Evolutionary conservation across 140 eudicot species (phyloP).

Genomic region (Erigeron philadelphicus): DNA sequence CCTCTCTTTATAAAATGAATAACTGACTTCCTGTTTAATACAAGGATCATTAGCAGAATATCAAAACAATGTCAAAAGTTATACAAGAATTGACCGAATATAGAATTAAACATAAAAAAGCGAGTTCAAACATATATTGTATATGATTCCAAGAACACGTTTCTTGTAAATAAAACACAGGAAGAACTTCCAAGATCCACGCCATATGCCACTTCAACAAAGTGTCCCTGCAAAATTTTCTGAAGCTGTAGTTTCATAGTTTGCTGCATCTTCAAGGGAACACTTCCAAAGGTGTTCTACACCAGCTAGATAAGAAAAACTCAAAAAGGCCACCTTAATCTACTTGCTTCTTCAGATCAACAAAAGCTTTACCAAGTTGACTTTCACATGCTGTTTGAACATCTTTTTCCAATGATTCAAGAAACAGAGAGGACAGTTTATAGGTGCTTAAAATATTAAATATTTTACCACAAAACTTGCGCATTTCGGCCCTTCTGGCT

Average conservation of each 20-base stretch:
- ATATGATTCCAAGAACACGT: slow-evolving; percentile 14
- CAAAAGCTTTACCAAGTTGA: slow-evolving; percentile 69
- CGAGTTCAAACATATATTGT: slow-evolving; percentile 4
- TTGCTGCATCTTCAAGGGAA: slow-evolving; percentile 27
- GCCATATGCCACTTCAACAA: background rate
- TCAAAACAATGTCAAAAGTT: slow-evolving; percentile 1
- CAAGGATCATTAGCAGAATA: slow-evolving; percentile 3
- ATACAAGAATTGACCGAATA: background rate
- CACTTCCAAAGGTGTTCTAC: slow-evolving; percentile 24
- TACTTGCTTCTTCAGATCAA: slow-evolving; percentile 51
- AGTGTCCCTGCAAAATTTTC: slow-evolving; percentile 32
- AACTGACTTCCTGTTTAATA: background rate
- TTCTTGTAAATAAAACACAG: slow-evolving; percentile 10
- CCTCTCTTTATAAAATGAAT: background rate
- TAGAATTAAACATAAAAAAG: background rate
- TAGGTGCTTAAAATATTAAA: slow-evolving; percentile 38
- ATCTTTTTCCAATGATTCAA: slow-evolving; percentile 52
- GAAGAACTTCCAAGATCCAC: slow-evolving; percentile 10
- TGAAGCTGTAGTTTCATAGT: slow-evolving; percentile 27
- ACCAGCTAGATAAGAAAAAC: background rate
- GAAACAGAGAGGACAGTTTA: slow-evolving; percentile 38
- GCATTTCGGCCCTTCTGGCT: slow-evolving; percentile 63
- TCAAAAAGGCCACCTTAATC: slow-evolving; percentile 17
- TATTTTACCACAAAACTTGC: slow-evolving; percentile 62
- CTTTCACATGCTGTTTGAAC: slow-evolving; percentile 54